A percentile compares a stretch with the other conserved stretches of the same genome.
Conservation (phyloP, 108 stramenopile species). For the Fistulifera pelliculosa region DNA sequence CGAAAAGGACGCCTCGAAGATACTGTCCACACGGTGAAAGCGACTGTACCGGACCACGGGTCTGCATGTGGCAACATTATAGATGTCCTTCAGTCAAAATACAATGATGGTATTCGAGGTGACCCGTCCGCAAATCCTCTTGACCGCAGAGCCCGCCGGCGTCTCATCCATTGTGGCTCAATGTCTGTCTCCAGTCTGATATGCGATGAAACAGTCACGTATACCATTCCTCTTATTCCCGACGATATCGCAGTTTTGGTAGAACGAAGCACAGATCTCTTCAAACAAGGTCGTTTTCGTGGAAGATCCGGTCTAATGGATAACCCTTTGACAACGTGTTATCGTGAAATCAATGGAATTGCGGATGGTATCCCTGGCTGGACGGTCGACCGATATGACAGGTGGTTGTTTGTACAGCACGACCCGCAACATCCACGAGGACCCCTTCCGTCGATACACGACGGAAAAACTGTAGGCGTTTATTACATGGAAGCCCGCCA, state of each 20-base stretch:
- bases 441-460: constrained; percentile 74
- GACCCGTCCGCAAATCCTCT: constrained; percentile 66
- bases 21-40: constrained; percentile 42
- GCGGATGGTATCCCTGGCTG: constrained; percentile 80
- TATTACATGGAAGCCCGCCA: constrained; percentile 48
- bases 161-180: constrained; percentile 63
- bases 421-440: constrained; percentile 49
- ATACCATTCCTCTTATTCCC: constrained; percentile 28
- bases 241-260: constrained; percentile 62
- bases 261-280: constrained; percentile 50
- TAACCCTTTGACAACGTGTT: constrained; percentile 57
- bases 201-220: constrained; percentile 32
- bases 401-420: constrained; percentile 71
- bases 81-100: constrained; percentile 40
- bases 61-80: constrained; percentile 53
- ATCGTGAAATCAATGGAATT: constrained; percentile 76
- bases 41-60: constrained; percentile 34
- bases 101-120: constrained; percentile 64
- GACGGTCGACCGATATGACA: constrained; percentile 71
- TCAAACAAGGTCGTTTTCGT: constrained; percentile 49
- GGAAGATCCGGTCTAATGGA: constrained; percentile 41
- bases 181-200: constrained; percentile 53
- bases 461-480: constrained; percentile 68
- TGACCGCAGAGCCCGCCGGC: constrained; percentile 54
- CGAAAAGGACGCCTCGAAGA: constrained; percentile 52